Evolutionary conservation across 495 filamentous ascomycete species (phyloP).

Genomic region (Aspergillus kassunensis): DNA sequence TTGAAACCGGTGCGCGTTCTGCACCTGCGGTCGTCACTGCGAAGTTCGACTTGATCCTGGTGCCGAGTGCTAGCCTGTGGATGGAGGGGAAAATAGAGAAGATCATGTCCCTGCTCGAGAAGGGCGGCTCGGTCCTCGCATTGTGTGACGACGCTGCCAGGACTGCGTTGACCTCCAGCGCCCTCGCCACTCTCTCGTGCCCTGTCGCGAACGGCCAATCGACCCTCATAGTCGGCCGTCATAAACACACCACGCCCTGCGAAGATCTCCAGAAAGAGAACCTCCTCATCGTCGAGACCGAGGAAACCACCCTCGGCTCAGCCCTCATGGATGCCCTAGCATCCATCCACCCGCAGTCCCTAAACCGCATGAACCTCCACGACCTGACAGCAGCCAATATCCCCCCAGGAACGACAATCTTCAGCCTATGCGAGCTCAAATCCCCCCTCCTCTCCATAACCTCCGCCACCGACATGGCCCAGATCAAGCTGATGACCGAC

Average conservation of each 20-base stretch:
- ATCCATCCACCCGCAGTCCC: not conserved
- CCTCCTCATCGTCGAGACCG: not conserved
- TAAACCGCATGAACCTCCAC: not conserved
- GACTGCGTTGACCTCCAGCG: not conserved
- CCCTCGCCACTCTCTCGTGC: not conserved
- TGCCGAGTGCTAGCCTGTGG: not conserved
- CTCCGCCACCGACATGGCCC: constrained; percentile 21
- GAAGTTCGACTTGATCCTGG: not conserved
- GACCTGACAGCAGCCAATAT: not conserved
- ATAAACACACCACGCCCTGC: not conserved
- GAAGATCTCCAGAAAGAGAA: not conserved
- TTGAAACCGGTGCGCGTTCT: not conserved
- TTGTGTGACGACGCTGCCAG: not conserved
- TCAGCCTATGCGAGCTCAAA: constrained; percentile 23
- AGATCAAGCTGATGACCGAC: constrained; percentile 26
- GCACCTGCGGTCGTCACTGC: not conserved
- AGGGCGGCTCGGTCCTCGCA: not conserved
- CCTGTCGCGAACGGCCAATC: not conserved
- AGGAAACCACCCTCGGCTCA: not conserved
- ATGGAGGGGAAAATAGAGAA: not conserved
- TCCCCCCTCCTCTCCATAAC: constrained; percentile 22
- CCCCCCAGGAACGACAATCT: not conserved
- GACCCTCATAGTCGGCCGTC: not conserved
- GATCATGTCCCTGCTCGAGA: not conserved
- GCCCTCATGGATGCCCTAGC: not conserved